Percentiles rank a stretch among this genome's conserved stretches.
Conservation (phyloP, 2,329 filamentous ascomycete genomes). For the Rhynchosporium secalis region DNA sequence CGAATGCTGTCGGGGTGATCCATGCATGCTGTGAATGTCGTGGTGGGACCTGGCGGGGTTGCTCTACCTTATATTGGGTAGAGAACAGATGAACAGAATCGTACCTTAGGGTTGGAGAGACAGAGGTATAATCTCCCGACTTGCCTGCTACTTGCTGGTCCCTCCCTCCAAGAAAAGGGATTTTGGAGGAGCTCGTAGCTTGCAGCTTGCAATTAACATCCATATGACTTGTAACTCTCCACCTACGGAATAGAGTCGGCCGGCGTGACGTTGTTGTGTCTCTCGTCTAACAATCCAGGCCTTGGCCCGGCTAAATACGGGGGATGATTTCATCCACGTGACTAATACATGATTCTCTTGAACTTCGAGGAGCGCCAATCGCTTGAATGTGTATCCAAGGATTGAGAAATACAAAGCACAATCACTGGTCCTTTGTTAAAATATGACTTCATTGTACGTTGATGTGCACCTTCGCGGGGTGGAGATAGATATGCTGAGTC, state of each 20-base stretch:
- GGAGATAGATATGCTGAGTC: neutral
- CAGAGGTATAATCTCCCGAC: neutral
- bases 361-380: neutral
- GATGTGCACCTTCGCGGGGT: neutral
- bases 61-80: neutral
- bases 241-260: neutral
- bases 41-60: constrained; percentile 2
- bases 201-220: neutral
- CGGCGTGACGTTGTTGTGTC: constrained; percentile 6
- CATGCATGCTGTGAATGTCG: neutral
- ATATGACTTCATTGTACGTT: constrained; percentile 10
- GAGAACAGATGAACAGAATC: neutral
- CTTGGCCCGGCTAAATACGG: constrained; percentile 6
- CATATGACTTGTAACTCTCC: neutral
- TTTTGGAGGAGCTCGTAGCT: constrained; percentile 9
- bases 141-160: neutral
- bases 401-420: neutral
- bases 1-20: neutral
- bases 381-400: neutral
- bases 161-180: neutral
- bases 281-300: neutral
- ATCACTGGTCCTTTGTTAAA: neutral
- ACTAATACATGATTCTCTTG: neutral
- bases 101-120: neutral
- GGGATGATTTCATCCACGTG: neutral